A percentile compares a stretch with the other conserved stretches of the same genome.
These are phyloP conservation scores for Globisporangium sylvaticum DNA, from an alignment of 352 stramenopile species.

Conservation along the genomic window DNA sequence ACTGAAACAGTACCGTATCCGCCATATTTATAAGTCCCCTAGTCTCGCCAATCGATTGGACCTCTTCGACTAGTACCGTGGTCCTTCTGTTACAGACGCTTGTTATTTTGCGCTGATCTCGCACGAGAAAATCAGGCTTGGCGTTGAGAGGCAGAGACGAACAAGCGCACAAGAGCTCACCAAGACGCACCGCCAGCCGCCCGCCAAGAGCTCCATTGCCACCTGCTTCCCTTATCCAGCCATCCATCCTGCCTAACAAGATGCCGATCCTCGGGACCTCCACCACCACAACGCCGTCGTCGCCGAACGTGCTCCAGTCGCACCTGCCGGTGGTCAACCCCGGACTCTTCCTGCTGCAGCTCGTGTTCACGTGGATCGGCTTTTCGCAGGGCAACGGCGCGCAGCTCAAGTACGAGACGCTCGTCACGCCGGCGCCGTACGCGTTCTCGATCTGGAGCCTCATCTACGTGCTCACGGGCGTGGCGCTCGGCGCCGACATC, in stretches of 20 bases:
- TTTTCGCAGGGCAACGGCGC: slow-evolving; percentile 26
- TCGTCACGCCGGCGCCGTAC: slow-evolving; percentile 47
- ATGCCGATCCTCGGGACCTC: background rate
- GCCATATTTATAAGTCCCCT: background rate
- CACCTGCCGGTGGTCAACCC: slow-evolving; percentile 48
- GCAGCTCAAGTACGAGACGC: slow-evolving; percentile 35
- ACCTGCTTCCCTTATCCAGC: background rate
- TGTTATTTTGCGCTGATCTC: background rate
- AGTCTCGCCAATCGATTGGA: background rate
- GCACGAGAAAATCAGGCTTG: background rate
- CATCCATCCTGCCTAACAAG: background rate
- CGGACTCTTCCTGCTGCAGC: slow-evolving; percentile 48
- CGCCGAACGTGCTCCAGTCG: slow-evolving; percentile 6
- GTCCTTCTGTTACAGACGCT: background rate
- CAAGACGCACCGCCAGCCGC: background rate
- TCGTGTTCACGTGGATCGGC: slow-evolving; percentile 39
- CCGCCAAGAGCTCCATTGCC: background rate
- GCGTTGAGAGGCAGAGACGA: background rate
- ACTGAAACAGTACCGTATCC: background rate
- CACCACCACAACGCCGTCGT: background rate
- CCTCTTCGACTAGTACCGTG: background rate
- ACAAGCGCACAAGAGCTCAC: background rate
- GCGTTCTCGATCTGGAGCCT: slow-evolving; percentile 64
- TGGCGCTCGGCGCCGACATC: slow-evolving; percentile 52
- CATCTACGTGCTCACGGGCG: slow-evolving; percentile 61